A percentile compares a stretch with the other conserved stretches of the same genome.
Evolutionary conservation across 106 monocot species (phyloP).

Genomic region (Vanilla planifolia): DNA sequence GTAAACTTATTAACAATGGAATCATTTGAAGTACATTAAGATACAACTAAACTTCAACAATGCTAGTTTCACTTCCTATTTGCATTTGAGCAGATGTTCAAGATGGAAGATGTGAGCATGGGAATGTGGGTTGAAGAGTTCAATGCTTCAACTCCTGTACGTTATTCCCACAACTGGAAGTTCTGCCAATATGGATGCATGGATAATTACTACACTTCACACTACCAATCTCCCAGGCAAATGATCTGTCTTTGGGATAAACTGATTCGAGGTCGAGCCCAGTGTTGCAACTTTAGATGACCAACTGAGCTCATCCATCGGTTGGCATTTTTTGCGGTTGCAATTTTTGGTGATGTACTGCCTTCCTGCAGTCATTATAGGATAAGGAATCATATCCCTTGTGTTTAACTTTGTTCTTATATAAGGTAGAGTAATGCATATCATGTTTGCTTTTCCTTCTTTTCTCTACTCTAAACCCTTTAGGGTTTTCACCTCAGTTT

Average conservation of each 20-base stretch:
- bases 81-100: conserved; percentile 89
- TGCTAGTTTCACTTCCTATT: neutral
- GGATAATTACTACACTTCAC: conserved; percentile 77
- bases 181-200: conserved; percentile 96
- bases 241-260: conserved; percentile 92
- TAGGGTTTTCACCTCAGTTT: too few species aligned
- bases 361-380: too few species aligned
- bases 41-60: too few species aligned
- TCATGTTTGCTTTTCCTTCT: too few species aligned
- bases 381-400: too few species aligned
- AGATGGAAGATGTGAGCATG: conserved; percentile 99
- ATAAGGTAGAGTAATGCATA: too few species aligned
- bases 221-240: conserved; percentile 94
- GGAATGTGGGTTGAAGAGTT: conserved; percentile 97
- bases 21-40: neutral
- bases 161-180: conserved; percentile 75
- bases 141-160: conserved; percentile 43
- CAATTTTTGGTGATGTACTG: too few species aligned
- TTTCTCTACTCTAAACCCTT: too few species aligned
- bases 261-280: conserved; percentile 43
- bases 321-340: too few species aligned
- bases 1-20: conserved; percentile 17
- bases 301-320: too few species aligned
- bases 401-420: too few species aligned
- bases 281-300: conserved; percentile 88